Percentiles rank a stretch among this genome's conserved stretches.
These are phyloP conservation scores for Kandelia obovata DNA, from an alignment of 345 rosid genomes.

Conservation along the genomic window DNA sequence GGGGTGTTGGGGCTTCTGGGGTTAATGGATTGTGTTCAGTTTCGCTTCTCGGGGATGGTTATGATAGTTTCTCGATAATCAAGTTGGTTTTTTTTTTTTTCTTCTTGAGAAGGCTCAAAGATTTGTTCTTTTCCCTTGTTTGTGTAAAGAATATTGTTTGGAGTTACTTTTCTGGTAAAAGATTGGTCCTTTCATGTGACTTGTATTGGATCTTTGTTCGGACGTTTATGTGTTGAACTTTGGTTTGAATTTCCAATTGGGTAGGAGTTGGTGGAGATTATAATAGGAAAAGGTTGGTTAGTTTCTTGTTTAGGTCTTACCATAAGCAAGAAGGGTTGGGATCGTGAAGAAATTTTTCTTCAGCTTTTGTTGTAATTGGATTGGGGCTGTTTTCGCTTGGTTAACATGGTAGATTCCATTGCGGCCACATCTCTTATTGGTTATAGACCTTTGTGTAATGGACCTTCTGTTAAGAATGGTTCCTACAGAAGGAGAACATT, in stretches of 20 bases:
- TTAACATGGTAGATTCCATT: slow-evolving; percentile 71
- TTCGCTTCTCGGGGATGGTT: slow-evolving; percentile 26
- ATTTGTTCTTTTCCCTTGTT: slow-evolving; percentile 18
- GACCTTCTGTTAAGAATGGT: slow-evolving; percentile 36
- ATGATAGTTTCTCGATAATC: slow-evolving; percentile 27
- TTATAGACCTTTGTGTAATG: slow-evolving; percentile 41
- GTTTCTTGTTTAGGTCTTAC: slow-evolving; percentile 5
- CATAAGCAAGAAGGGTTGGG: slow-evolving; percentile 5
- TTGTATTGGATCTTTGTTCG: slow-evolving; percentile 12
- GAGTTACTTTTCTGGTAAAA: slow-evolving; percentile 6
- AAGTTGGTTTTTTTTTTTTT: slow-evolving; percentile 23
- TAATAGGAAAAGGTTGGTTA: slow-evolving; percentile 7
- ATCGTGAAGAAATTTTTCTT: neutral
- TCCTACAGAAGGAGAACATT: slow-evolving; percentile 34
- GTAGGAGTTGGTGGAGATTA: slow-evolving; percentile 10
- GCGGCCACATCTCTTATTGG: slow-evolving; percentile 59
- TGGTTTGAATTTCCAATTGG: slow-evolving; percentile 17
- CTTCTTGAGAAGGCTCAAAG: slow-evolving; percentile 25
- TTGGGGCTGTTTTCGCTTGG: slow-evolving; percentile 16
- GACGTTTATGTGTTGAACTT: slow-evolving; percentile 8
- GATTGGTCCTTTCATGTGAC: slow-evolving; percentile 23
- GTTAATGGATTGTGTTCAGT: slow-evolving; percentile 31
- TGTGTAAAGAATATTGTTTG: slow-evolving; percentile 8
- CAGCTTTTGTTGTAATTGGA: slow-evolving; percentile 8
- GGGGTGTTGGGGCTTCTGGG: slow-evolving; percentile 16